A percentile compares a stretch with the other conserved stretches of the same genome.
These are phyloP conservation scores for Arthrobotrys musiformis DNA, from an alignment of 2,329 filamentous ascomycete genomes.

Conservation along the genomic window DNA sequence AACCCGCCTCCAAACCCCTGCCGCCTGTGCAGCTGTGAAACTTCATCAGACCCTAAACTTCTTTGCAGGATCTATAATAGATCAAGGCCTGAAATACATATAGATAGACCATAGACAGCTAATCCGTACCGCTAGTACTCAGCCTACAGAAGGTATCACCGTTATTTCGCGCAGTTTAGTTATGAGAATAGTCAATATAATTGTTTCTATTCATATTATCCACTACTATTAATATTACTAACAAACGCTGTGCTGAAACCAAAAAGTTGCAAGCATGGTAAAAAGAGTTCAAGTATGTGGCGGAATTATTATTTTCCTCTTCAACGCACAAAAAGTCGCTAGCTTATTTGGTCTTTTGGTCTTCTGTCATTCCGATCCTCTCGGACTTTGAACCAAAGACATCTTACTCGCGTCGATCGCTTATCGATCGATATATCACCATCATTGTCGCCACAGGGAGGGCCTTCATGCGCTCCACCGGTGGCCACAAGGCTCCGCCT, in stretches of 20 bases:
- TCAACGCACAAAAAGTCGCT: neutral
- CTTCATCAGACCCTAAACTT: neutral
- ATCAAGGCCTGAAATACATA: no score
- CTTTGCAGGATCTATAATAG: no score
- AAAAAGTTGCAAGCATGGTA: neutral
- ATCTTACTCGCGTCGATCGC: conserved; percentile 8
- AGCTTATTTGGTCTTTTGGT: neutral
- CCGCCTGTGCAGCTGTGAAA: neutral
- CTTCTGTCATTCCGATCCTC: conserved; percentile 1
- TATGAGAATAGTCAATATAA: neutral
- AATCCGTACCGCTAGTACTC: no score
- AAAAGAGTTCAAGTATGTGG: neutral
- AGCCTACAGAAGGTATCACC: neutral
- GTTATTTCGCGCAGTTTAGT: neutral
- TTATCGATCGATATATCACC: no score
- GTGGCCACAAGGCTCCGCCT: conserved; percentile 14
- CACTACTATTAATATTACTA: neutral
- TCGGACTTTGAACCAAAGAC: neutral
- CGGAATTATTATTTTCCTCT: neutral
- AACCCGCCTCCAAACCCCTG: neutral
- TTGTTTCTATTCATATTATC: neutral
- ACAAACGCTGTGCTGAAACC: neutral
- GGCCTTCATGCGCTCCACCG: neutral
- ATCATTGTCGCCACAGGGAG: neutral
- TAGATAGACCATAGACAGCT: no score